Base-by-base conservation (phyloP, 805 yeast genomes). In the Pichia phayaonensis region DNA sequence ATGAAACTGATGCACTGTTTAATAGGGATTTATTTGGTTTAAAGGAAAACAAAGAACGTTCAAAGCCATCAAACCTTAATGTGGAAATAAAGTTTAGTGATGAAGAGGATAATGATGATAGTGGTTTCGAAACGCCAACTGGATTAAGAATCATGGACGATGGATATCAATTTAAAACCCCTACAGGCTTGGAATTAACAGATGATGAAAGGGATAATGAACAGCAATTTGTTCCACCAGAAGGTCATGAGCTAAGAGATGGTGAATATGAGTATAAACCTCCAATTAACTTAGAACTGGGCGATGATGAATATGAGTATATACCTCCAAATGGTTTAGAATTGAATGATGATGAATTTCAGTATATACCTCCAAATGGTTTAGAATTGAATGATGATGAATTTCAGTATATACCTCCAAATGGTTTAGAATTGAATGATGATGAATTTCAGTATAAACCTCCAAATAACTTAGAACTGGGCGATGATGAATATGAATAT, bases 41-140 rank as follows among this genome's bases (percentile, higher is more conserved):
- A 20, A 34, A 34, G 5, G 46, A 44, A 22, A 29, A 34, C 22
- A 64, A 16, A n/a, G n/a, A 16, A 3, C 16, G n/a, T 16, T 11
- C 20, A 34, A 34, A 34, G 12, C 10, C 20, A 7, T 34, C 38
- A 34, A 34, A 34, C 6, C 38, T 34, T 16, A 34, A 34, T 3
- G 16, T 34, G 59, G 34, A 42, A 48, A 31, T 50, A 88, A 77
- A 76, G 55, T 80, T 84, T 53, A 44, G n/a, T 44, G 36, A 39
- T 24, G 44, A 24, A 10, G 26, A 31, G 16, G 40, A 42, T 38
- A 34, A 42, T 6, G 16, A 1, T 18, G 23, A 26, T n/a, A 11
- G n/a, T 23, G 43, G 16, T 4, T 24, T 16, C 16, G n/a, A 23
- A 13, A 8, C 42, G n/a, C 31, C 22, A 24, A 18, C 26, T 8